Evolutionary conservation across 176 grass and related monocot genomes (phyloP).

Genomic region (Bothriochloa decipiens): DNA sequence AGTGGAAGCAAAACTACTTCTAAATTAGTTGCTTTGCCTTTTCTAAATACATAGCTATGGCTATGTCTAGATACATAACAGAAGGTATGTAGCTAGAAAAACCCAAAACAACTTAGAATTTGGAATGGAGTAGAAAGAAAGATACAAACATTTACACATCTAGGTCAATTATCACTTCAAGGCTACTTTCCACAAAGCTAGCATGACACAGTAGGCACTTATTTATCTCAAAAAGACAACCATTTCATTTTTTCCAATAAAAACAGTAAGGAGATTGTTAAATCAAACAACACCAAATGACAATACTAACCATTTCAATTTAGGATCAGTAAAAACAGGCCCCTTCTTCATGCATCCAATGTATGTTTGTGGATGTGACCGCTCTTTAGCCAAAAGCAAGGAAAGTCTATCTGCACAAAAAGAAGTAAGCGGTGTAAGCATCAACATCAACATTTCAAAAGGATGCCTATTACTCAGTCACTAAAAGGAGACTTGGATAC

Average conservation of each 20-base stretch:
- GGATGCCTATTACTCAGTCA: slow-evolving; percentile 11
- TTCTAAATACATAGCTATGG: too few species aligned
- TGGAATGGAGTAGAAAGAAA: background rate
- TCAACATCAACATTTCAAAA: slow-evolving; percentile 24
- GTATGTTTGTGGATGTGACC: slow-evolving; percentile 86
- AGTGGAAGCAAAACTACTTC: background rate
- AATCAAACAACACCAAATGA: slow-evolving; percentile 14
- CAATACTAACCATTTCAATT: slow-evolving; percentile 86
- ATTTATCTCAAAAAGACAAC: background rate
- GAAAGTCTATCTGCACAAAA: slow-evolving; percentile 87
- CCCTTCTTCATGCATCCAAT: slow-evolving; percentile 99
- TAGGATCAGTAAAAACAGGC: slow-evolving; percentile 96
- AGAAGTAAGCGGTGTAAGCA: slow-evolving; percentile 40
- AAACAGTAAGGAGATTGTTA: background rate
- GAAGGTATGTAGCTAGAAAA: too few species aligned
- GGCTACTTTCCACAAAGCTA: slow-evolving; percentile 1
- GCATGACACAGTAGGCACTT: background rate
- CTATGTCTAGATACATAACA: too few species aligned
- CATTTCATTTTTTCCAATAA: slow-evolving; percentile 10
- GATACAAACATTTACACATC: background rate
- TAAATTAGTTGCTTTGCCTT: too few species aligned
- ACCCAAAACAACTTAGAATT: background rate
- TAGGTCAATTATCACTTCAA: background rate
- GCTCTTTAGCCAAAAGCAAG: slow-evolving; percentile 87
- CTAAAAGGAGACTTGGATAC: slow-evolving; percentile 7